Percentiles rank a stretch among this genome's conserved stretches.
Conservation (phyloP, 805 yeast genomes). For the Cyberlindnera xylosilytica region DNA sequence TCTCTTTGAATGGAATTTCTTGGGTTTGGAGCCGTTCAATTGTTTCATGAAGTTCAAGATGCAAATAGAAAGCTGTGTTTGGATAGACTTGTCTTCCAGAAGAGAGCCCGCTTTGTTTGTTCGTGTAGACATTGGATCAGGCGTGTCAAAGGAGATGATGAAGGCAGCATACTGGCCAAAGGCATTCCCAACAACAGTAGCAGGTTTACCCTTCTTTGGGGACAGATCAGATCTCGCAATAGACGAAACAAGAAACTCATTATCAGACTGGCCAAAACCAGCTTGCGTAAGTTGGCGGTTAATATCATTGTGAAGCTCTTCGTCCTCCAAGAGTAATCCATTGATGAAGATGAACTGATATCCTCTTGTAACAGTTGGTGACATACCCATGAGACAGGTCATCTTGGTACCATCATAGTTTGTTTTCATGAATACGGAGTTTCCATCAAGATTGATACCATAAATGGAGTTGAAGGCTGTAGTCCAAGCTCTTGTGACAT, state of each 20-base stretch:
- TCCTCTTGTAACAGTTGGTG: slow-evolving; percentile 32
- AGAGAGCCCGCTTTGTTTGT: slow-evolving; percentile 25
- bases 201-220: slow-evolving; percentile 22
- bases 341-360: slow-evolving; percentile 48
- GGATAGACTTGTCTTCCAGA: slow-evolving; percentile 23
- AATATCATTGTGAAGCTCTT: slow-evolving; percentile 19
- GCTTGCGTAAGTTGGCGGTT: slow-evolving; percentile 27
- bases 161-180: slow-evolving; percentile 37
- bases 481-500: slow-evolving; percentile 3
- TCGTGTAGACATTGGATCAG: slow-evolving; percentile 30
- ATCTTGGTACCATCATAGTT: slow-evolving; percentile 26
- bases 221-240: slow-evolving; percentile 18
- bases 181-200: slow-evolving; percentile 32
- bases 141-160: slow-evolving; percentile 30
- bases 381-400: slow-evolving; percentile 39
- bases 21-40: background rate
- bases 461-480: slow-evolving; percentile 28
- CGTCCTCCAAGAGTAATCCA: slow-evolving; percentile 27
- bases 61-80: background rate
- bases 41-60: background rate
- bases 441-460: slow-evolving; percentile 25
- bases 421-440: background rate
- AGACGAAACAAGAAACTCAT: slow-evolving; percentile 15
- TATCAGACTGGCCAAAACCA: slow-evolving; percentile 20
- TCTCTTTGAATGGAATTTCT: no score